Evolutionary conservation across 1,139 yeast genomes (phyloP), one percentile per base, ranked within the genome.

Genomic region (Geotrichum aggregatum): DNA sequence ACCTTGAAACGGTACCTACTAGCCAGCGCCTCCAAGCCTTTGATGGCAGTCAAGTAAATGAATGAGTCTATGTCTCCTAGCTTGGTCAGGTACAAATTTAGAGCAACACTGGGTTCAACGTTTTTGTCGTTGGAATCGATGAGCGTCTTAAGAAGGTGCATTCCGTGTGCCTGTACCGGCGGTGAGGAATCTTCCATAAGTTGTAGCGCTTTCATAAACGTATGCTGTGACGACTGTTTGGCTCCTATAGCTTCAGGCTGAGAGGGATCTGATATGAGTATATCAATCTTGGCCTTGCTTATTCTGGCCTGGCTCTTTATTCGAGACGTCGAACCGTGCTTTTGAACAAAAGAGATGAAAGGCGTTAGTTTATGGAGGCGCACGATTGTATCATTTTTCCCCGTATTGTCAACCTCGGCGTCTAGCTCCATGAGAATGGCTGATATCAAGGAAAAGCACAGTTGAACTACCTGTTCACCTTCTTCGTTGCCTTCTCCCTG

Each of bases 131-230:
- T 72, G 16, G 69, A 66, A 34, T 73, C 75, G 1, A 86, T 75
- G 45, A 91, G 71, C 50, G 77, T 76, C 38, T 89, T 73, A 16
- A 91, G 67, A 26, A 84, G 68, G 58, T 79, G 80, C 18, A 92
- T 70, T 0, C 97, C 98, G 66, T 87, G 92, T 0, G 95, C 98
- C 52, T 91, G 74, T 2, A 89, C 79, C 0, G 98, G 96, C 1
- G 87, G 83, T 52, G 84, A 70, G 0, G 92, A 87, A 66, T 91
- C 96, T 55, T 81, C 82, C 48, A 92, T 69, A 54, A 83, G 78
- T 0, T 77, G 73, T 39, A 87, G 70, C 0, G 96, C 96, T 39
- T 79, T 71, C 16, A 76, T 74, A 10, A 56, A 50, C 4, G 59
- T 50, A 10, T 35, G 19, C n/a, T 26, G 24, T 14, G 40, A 39